Evolutionary conservation across 495 filamentous ascomycete genomes (phyloP).

Genomic region (Penicillium lagena): DNA sequence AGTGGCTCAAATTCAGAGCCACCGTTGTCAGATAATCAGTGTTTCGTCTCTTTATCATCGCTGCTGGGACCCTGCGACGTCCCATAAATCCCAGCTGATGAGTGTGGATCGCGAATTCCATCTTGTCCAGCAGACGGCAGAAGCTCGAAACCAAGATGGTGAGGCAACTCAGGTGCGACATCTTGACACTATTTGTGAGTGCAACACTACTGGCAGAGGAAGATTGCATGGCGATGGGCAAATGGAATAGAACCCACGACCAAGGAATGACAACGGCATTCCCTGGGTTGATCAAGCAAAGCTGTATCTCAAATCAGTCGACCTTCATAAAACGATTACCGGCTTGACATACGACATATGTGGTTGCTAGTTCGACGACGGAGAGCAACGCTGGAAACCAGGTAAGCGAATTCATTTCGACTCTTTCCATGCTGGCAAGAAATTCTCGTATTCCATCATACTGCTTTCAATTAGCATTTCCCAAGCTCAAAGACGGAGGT

Average conservation of each 20-base stretch:
- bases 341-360: slow-evolving; percentile 1
- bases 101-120: neutral
- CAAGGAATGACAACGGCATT: slow-evolving; percentile 4
- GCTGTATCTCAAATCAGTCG: neutral
- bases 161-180: neutral
- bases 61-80: neutral
- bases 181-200: neutral
- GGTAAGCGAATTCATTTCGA: neutral
- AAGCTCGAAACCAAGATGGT: neutral
- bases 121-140: neutral
- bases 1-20: slow-evolving; percentile 3
- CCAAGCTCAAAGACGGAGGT: neutral
- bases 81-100: neutral
- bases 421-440: neutral
- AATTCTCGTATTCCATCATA: neutral
- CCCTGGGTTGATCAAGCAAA: slow-evolving; percentile 3
- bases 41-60: slow-evolving; percentile 1
- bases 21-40: slow-evolving; percentile 6
- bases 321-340: neutral
- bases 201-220: neutral
- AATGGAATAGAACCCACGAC: slow-evolving; percentile 7
- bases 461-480: neutral
- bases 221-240: slow-evolving; percentile 2
- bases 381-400: neutral
- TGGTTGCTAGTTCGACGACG: slow-evolving; percentile 1